Evolutionary conservation across 441 rosid genomes (phyloP), one percentile per base, ranked within the genome.

Genomic region (Gossypium lobatum): DNA sequence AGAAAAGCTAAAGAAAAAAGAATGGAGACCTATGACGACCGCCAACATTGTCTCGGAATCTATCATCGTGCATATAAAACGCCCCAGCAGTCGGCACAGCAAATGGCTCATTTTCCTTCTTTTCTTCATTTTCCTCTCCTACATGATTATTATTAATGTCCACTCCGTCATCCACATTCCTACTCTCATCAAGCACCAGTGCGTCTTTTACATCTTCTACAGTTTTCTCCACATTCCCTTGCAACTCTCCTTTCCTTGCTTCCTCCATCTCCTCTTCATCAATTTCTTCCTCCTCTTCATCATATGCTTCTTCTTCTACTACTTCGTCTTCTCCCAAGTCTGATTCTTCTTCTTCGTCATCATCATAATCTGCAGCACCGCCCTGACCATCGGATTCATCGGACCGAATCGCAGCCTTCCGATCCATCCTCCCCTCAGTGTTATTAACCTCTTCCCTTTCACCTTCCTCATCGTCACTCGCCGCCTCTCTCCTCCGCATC

Each of bases 31-130:
- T 78, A 46, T 87, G 81, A 9, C 92, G 79, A 75, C 82, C 92
- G 77, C 77, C 84, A 72, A 80, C 84, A 79, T 84, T 78, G 73
- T 85, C 97, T 81, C 88, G 86, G 66, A 89, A 95, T 31, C 99
- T 86, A 81, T 95, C 97, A 79, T 95, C 99, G 37, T 95, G 99
- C 98, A 95, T 95, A 75, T 95, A 95, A 79, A 95, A 95, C 0
- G 99, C 96, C 37, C 99, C 99, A 70, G 93, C 95, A 73, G 98
- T 93, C 13, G 99, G 99, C 71, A 95, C 99, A 0, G 95, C 91
- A 75, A 82, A 95, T 3, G 96, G 99, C 62, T 93, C 93, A 55
- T 85, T 90, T 76, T 79, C 89, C 81, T 89, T 85, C 82, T 81
- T 85, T 85, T 82, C 93, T 25, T 63, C 85, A 17, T 23, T 73